Evolutionary conservation across 352 stramenopile species (phyloP).

Genomic region (Phytophthora agathidicida): DNA sequence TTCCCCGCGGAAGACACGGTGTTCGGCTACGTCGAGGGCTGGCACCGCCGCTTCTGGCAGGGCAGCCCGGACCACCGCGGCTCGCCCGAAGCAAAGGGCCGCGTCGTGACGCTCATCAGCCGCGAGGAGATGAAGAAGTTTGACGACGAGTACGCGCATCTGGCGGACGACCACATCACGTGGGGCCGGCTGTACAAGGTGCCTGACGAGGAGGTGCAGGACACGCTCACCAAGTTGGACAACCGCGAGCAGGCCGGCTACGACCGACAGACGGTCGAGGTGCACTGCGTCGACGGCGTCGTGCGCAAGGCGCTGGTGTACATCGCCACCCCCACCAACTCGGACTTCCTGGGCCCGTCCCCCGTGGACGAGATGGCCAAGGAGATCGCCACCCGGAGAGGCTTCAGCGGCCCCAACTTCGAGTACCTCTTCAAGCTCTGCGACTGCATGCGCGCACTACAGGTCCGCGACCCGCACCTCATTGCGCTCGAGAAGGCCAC

Average conservation of each 20-base stretch:
- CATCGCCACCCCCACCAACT: slow-evolving; percentile 83
- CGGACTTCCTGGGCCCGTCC: slow-evolving; percentile 81
- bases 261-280: slow-evolving; percentile 75
- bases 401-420: slow-evolving; percentile 80
- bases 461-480: slow-evolving; percentile 80
- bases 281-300: slow-evolving; percentile 75
- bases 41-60: slow-evolving; percentile 90
- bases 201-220: slow-evolving; percentile 72
- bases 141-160: slow-evolving; percentile 71
- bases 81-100: slow-evolving; percentile 71
- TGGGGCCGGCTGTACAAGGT: slow-evolving; percentile 91
- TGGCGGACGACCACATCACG: slow-evolving; percentile 68
- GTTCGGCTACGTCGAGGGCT: slow-evolving; percentile 85
- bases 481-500: slow-evolving; percentile 73
- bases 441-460: slow-evolving; percentile 76
- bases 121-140: slow-evolving; percentile 76
- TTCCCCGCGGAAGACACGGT: slow-evolving; percentile 70
- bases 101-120: slow-evolving; percentile 89
- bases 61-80: slow-evolving; percentile 88
- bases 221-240: slow-evolving; percentile 82
- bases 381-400: slow-evolving; percentile 74
- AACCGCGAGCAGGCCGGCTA: slow-evolving; percentile 88
- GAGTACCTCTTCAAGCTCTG: slow-evolving; percentile 88
- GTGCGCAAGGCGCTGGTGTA: slow-evolving; percentile 81
- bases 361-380: slow-evolving; percentile 78